Conservation (phyloP, 2,329 filamentous ascomycete genomes). For the Stagonosporopsis tanaceti region DNA sequence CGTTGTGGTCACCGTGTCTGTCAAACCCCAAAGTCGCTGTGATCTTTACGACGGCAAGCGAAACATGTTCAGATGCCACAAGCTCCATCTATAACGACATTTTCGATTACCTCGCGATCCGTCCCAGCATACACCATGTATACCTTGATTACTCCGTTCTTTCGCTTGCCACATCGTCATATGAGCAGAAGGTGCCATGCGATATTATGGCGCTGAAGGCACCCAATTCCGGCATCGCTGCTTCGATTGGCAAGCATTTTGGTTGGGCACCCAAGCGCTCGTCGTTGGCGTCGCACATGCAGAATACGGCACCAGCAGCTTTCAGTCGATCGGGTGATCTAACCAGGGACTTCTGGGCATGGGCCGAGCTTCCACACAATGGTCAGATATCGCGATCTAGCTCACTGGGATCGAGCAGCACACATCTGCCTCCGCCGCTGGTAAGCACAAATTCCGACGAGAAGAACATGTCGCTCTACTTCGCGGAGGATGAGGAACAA, state of each 20-base stretch:
- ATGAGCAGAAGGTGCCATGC: conserved; percentile 30
- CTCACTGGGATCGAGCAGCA: conserved; percentile 10
- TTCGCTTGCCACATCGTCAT: conserved; percentile 29
- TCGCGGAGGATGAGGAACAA: conserved; percentile 24
- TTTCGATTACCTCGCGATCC: conserved; percentile 18
- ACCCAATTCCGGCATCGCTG: conserved; percentile 30
- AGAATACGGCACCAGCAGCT: conserved; percentile 22
- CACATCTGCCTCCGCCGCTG: conserved; percentile 2
- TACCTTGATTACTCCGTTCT: conserved; percentile 35
- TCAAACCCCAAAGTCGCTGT: conserved; percentile 25
- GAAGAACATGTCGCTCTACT: conserved; percentile 36
- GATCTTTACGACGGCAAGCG: conserved; percentile 35
- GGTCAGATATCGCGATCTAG: conserved; percentile 11
- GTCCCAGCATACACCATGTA: conserved; percentile 34
- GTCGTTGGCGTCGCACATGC: conserved; percentile 30
- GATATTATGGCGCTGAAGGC: conserved; percentile 36
- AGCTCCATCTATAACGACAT: conserved; percentile 35
- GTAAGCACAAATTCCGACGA: conserved; percentile 34
- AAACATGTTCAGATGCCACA: conserved; percentile 25
- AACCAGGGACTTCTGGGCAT: conserved; percentile 41
- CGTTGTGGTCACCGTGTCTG: conserved; percentile 38
- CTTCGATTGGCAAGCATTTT: conserved; percentile 40
- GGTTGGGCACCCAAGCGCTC: conserved; percentile 41
- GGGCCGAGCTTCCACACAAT: conserved; percentile 33
- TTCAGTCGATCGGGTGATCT: conserved; percentile 40